Evolutionary conservation across 1,284 basidiomycete genomes (phyloP).

Genomic region (Fomes fomentarius): DNA sequence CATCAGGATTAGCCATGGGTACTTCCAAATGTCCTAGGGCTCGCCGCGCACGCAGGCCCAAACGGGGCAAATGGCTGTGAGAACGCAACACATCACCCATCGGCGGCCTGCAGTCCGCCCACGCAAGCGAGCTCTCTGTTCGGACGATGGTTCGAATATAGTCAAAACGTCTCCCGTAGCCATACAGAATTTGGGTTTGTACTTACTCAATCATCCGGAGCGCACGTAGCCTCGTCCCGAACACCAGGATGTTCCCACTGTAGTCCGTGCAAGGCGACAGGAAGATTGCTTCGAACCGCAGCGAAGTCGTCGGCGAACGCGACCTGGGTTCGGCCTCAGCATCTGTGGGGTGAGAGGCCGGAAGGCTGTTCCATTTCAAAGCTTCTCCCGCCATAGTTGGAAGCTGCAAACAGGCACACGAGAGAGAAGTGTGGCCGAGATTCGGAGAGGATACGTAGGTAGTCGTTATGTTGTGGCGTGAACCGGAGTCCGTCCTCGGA

Average conservation of each 20-base stretch:
- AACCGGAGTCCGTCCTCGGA: too few relatives aligned
- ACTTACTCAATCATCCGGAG: conserved; percentile 11
- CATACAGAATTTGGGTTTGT: not conserved
- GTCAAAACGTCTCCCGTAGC: not conserved
- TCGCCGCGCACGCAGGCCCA: not conserved
- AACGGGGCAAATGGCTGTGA: not conserved
- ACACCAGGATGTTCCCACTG: conserved; percentile 3
- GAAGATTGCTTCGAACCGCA: not conserved
- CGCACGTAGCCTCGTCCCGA: conserved; percentile 1
- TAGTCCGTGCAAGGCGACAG: not conserved
- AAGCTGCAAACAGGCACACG: too few relatives aligned
- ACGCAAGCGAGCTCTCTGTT: not conserved
- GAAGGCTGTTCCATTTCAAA: too few relatives aligned
- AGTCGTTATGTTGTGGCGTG: too few relatives aligned
- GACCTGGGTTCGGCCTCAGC: not conserved
- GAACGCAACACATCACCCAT: not conserved
- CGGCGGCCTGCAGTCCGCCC: not conserved
- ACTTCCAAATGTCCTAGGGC: not conserved
- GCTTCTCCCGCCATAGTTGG: too few relatives aligned
- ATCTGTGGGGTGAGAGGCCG: not conserved
- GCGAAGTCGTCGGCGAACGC: conserved; percentile 2
- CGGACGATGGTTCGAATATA: not conserved
- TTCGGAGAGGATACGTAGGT: too few relatives aligned
- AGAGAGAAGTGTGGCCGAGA: too few relatives aligned
- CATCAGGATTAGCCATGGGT: not conserved